Evolutionary conservation across 148 eudicot species (phyloP).

Genomic region (Vaccinium macrocarpon): DNA sequence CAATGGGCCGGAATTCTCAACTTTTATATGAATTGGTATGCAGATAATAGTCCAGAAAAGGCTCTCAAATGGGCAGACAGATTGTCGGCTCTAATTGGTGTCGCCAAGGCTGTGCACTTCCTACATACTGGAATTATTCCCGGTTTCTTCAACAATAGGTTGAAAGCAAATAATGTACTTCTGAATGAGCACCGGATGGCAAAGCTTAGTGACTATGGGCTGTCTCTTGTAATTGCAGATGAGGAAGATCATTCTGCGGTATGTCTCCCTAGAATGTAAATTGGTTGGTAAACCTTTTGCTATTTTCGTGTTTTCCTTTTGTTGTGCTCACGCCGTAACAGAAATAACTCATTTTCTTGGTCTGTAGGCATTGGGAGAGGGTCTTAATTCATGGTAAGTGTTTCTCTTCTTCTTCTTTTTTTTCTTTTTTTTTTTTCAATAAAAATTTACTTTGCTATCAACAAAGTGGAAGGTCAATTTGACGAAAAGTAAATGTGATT

Average conservation of each 20-base stretch:
- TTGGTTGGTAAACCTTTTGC: not conserved
- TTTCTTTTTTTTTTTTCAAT: not conserved
- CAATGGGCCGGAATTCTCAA: not conserved
- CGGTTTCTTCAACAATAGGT: conserved; percentile 61
- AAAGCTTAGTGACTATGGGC: conserved; percentile 75
- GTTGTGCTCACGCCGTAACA: not conserved
- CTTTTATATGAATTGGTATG: not conserved
- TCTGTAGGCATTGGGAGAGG: conserved; percentile 43
- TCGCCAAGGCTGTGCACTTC: conserved; percentile 77
- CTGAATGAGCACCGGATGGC: conserved; percentile 63
- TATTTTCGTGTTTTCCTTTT: not conserved
- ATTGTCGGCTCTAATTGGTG: conserved; percentile 50
- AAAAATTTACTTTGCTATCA: not conserved
- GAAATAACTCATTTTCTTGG: conserved; percentile 21
- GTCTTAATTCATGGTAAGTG: conserved; percentile 46
- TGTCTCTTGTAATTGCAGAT: conserved; percentile 52
- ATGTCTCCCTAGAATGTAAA: not conserved
- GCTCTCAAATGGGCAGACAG: conserved; percentile 66
- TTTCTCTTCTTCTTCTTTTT: not conserved
- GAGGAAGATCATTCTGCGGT: conserved; percentile 45
- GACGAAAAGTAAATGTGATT: not conserved
- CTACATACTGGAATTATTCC: conserved; percentile 78
- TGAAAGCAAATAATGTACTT: conserved; percentile 55
- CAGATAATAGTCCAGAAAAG: conserved; percentile 34
- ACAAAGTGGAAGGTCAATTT: not conserved